Conservation (phyloP, 2,329 filamentous ascomycete species). For the Penicillium palitans region DNA sequence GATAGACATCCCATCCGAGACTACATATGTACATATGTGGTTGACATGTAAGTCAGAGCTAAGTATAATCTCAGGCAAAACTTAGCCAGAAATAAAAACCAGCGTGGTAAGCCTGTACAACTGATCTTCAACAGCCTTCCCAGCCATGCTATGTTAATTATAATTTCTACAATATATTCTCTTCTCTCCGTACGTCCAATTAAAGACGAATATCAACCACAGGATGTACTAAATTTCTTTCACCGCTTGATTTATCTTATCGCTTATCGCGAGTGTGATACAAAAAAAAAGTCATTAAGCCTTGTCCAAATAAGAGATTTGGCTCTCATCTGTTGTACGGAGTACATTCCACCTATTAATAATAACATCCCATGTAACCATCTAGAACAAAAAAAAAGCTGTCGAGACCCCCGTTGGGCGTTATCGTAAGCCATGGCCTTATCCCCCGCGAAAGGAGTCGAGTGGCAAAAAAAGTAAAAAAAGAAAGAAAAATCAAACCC, state of each 20-base stretch:
- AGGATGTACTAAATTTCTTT: constrained; percentile 1
- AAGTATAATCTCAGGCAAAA: background rate
- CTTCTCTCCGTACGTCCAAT: background rate
- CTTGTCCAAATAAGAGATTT: background rate
- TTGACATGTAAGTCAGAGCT: background rate
- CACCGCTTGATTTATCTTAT: constrained; percentile 12
- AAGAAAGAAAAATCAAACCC: background rate
- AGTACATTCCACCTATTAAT: background rate
- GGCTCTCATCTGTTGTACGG: background rate
- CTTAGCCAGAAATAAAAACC: background rate
- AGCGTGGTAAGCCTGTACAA: background rate
- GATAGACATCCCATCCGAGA: background rate
- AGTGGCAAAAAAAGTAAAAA: constrained; percentile 7
- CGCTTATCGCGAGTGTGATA: constrained; percentile 9
- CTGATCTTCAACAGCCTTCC: background rate
- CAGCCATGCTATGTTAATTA: background rate
- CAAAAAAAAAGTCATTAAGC: background rate
- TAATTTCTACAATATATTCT: background rate
- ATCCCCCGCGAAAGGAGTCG: constrained; percentile 13
- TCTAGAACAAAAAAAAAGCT: background rate
- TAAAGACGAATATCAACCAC: background rate
- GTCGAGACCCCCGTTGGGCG: background rate
- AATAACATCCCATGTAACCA: background rate
- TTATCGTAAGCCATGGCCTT: background rate
- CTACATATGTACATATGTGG: background rate